Conservation (phyloP, 306 rosid genomes). For the Prunus kanzakura region DNA sequence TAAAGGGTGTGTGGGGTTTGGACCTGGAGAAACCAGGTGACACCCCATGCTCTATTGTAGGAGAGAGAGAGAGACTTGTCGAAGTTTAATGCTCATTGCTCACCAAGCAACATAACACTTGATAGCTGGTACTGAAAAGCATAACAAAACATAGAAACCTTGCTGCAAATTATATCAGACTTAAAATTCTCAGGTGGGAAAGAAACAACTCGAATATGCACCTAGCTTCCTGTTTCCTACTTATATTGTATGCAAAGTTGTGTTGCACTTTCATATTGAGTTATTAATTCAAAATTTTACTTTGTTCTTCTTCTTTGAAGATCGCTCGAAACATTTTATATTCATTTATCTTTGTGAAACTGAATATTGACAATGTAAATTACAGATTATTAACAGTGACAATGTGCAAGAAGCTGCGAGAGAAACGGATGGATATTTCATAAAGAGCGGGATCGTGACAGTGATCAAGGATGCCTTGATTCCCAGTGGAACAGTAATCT, state of each 20-base stretch:
- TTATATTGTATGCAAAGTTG: not conserved
- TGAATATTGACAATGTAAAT: not conserved
- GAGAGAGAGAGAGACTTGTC: too few species aligned
- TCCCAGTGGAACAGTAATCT: constrained; percentile 83
- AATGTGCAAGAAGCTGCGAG: constrained; percentile 96
- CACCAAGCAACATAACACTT: not conserved
- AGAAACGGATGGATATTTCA: constrained; percentile 96
- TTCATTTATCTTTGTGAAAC: not conserved
- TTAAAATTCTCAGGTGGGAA: not conserved
- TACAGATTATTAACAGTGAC: constrained; percentile 81
- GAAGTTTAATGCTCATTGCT: too few species aligned
- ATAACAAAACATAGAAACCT: too few species aligned
- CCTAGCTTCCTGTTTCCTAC: not conserved
- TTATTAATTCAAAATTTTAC: not conserved
- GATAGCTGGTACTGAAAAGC: too few species aligned
- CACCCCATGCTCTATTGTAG: too few species aligned
- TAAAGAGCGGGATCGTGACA: constrained; percentile 92
- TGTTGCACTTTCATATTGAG: not conserved
- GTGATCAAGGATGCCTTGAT: constrained; percentile 92
- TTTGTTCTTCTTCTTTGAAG: too few species aligned
- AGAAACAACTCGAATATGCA: not conserved
- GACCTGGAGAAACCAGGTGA: too few species aligned
- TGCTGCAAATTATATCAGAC: not conserved
- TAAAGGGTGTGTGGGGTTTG: too few species aligned
- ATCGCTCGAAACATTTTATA: not conserved